Conservation (phyloP, 1,284 basidiomycete genomes). For the Puccinia hordei region DNA sequence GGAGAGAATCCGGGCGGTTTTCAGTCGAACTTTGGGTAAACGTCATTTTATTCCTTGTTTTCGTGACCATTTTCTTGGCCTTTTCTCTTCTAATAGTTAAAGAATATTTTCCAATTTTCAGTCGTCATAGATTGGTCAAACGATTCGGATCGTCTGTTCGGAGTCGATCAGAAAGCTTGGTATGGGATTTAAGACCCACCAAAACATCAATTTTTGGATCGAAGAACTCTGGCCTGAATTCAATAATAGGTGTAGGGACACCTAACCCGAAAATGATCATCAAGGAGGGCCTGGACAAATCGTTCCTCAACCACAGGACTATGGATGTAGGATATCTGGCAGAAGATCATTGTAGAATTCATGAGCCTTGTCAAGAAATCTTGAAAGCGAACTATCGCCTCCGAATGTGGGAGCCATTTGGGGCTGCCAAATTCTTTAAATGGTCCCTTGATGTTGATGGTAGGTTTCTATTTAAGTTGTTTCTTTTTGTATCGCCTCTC, state of each 20-base stretch:
- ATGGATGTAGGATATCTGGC: conserved; percentile 33
- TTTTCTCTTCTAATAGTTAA: neutral
- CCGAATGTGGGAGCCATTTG: conserved; percentile 43
- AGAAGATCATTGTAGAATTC: conserved; percentile 19
- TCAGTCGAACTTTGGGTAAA: conserved; percentile 32
- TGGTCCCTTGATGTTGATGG: conserved; percentile 38
- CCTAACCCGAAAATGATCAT: neutral
- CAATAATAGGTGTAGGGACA: neutral
- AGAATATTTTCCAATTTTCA: neutral
- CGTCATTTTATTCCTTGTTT: neutral
- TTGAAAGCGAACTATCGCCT: conserved; percentile 32
- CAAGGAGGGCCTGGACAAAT: neutral
- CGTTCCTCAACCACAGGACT: conserved; percentile 19
- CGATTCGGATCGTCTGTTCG: conserved; percentile 17
- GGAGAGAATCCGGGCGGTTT: conserved; percentile 24
- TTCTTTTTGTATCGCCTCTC: neutral
- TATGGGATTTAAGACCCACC: conserved; percentile 1
- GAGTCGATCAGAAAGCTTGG: conserved; percentile 1
- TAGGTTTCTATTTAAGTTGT: neutral
- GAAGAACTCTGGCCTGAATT: neutral
- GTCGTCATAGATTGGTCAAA: conserved; percentile 37
- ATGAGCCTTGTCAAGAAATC: conserved; percentile 31
- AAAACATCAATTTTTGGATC: neutral
- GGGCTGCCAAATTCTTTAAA: conserved; percentile 42
- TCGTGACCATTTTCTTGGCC: neutral